A percentile compares a stretch with the other conserved stretches of the same genome.
These are phyloP conservation scores for Phanerochaete carnosa DNA, from an alignment of 768 basidiomycete species.

Conservation along the genomic window DNA sequence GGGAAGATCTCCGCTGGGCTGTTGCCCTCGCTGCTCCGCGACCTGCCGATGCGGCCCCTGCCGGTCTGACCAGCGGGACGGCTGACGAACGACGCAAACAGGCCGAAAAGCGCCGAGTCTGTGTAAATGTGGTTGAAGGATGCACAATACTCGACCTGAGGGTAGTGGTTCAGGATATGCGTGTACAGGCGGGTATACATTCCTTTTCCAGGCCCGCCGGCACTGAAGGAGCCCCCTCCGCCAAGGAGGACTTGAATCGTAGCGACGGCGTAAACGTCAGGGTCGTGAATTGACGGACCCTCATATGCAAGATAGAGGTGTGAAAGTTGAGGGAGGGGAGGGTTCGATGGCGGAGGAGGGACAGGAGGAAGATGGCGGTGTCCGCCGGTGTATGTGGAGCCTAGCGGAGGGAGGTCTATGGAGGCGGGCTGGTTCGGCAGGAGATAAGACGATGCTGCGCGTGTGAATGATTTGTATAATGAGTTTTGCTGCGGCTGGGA, in stretches of 20 bases:
- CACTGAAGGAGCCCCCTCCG: constrained; percentile 95
- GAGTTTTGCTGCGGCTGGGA: constrained; percentile 40
- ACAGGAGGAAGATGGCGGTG: constrained; percentile 57
- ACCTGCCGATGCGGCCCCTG: neutral
- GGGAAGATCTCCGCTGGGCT: constrained; percentile 71
- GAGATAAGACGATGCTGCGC: constrained; percentile 73
- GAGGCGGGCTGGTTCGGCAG: constrained; percentile 43
- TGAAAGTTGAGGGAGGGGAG: constrained; percentile 87
- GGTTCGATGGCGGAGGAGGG: constrained; percentile 68
- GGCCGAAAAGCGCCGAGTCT: constrained; percentile 90
- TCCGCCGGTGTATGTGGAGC: constrained; percentile 80
- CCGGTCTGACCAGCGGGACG: constrained; percentile 39
- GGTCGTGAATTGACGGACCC: constrained; percentile 85
- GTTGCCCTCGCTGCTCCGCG: constrained; percentile 32
- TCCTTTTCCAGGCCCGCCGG: constrained; percentile 96
- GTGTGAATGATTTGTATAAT: constrained; percentile 64
- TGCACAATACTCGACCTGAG: constrained; percentile 91
- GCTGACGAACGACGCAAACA: constrained; percentile 77
- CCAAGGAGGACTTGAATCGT: constrained; percentile 94
- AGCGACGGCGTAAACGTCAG: constrained; percentile 90
- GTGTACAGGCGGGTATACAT: constrained; percentile 99
- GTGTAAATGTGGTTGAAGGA: constrained; percentile 98
- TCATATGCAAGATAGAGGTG: constrained; percentile 94
- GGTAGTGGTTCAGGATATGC: constrained; percentile 91
- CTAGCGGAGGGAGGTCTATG: constrained; percentile 15